Percentiles rank a stretch among this genome's conserved stretches.
phyloP scores from a whole-genome alignment of 768 basidiomycete genomes.

The Clavaria fumosa region DNA sequence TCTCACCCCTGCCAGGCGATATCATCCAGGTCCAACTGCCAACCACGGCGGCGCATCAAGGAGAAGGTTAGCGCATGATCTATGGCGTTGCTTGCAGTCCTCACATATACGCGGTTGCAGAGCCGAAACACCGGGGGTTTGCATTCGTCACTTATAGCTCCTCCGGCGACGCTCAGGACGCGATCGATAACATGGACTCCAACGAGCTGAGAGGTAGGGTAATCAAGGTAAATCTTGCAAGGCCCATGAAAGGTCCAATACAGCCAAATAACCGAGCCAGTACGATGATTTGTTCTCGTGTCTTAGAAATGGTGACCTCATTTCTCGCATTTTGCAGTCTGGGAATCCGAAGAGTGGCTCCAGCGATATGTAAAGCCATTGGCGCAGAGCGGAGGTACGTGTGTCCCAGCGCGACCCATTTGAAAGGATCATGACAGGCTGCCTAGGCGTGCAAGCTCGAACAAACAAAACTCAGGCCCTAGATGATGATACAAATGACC shows the following conservation, averaged over 20 bases:
- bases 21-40: slow-evolving; percentile 88
- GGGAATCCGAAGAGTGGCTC: slow-evolving; percentile 95
- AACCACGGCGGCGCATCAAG: slow-evolving; percentile 46
- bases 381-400: slow-evolving; percentile 63
- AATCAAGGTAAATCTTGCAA: slow-evolving; percentile 72
- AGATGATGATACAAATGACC: slow-evolving; percentile 14
- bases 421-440: too few species aligned
- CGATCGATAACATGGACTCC: slow-evolving; percentile 97
- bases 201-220: slow-evolving; percentile 72
- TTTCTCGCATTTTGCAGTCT: slow-evolving; percentile 38
- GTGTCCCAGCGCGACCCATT: too few species aligned
- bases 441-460: slow-evolving; percentile 39
- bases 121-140: slow-evolving; percentile 81
- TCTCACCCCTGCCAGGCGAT: slow-evolving; percentile 58
- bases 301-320: neutral
- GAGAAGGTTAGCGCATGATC: too few species aligned
- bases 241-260: slow-evolving; percentile 58
- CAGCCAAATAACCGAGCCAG: slow-evolving; percentile 64
- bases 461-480: too few species aligned
- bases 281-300: slow-evolving; percentile 21
- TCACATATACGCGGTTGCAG: slow-evolving; percentile 25
- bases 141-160: slow-evolving; percentile 82
- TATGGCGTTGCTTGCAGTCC: too few species aligned
- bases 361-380: slow-evolving; percentile 66
- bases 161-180: slow-evolving; percentile 78